Base-by-base conservation (phyloP, 768 basidiomycete genomes). In the Tricholoma flavovirens region DNA sequence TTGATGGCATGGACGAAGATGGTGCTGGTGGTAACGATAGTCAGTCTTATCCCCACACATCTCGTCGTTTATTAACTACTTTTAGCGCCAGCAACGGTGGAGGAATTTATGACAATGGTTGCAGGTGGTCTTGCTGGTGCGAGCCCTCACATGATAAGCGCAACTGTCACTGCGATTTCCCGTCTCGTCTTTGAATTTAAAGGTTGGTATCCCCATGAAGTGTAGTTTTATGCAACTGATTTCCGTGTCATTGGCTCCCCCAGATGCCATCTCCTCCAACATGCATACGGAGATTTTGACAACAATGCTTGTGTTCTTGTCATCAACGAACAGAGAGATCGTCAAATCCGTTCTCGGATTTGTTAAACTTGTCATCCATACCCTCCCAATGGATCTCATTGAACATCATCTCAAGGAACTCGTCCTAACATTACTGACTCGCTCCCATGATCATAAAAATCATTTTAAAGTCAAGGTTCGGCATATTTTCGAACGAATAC, bases 391-490 rank as follows among this genome's bases (percentile, higher is more conserved):
- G 0, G 80, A 87, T 3, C 70, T 91, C 57, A 74, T 97, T 45
- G 80, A 79, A n/a, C 89, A 88, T 0, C 86, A 95, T 62, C 77
- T 99, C 8, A 76, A 78, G 22, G 77, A 77, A 21, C 77, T 98
- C 21, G 90, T 98, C 0, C 90, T 93, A 0, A 88, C 87, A 0
- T 78, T 99, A 11, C 76, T 98, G 32, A 79, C 78, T 46, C 96
- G 97, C 93, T 92, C 93, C 5, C 93, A 97, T 66, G 95, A 98
- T 66, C 96, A 98, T 73, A 96, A 96, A 69, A 98, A 98, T 65
- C 97, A 98, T 67, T 98, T 99, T 84, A 98, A 98, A 71, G 77
- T 82, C 50, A 98, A 98, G 75, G 93, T 97, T 21, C 85, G 93
- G 43, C 95, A 98, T 69, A 94, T 98, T 61, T 95, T 98, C 64